Conservation (phyloP, 176 grass and related monocot species). For the Carex cristatella region DNA sequence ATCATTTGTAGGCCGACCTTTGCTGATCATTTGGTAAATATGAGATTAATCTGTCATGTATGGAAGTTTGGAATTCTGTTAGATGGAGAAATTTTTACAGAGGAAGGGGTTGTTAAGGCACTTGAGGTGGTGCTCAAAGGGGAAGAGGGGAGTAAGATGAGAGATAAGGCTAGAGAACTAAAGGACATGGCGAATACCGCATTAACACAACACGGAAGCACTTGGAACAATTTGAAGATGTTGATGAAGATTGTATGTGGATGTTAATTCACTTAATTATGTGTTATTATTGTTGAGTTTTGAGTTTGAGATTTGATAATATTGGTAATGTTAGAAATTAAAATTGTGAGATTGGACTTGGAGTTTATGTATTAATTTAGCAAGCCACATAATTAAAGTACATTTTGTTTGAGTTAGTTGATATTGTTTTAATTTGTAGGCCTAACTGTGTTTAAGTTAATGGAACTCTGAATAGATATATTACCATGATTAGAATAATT, state of each 20-base stretch:
- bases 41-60: neutral
- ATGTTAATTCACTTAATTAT: neutral
- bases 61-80: conserved; percentile 17
- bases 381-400: too few species aligned
- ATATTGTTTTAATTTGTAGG: too few species aligned
- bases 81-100: conserved; percentile 15
- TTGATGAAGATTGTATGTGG: conserved; percentile 20
- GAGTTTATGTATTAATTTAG: too few species aligned
- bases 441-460: too few species aligned
- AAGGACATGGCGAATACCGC: conserved; percentile 10
- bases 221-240: conserved; percentile 8
- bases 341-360: too few species aligned
- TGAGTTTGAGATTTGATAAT: neutral
- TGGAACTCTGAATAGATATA: too few species aligned
- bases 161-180: conserved; percentile 12
- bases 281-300: neutral
- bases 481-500: too few species aligned
- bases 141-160: conserved; percentile 19
- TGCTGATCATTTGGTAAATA: conserved; percentile 27
- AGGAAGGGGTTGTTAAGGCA: neutral
- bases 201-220: neutral
- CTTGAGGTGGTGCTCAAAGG: conserved; percentile 13
- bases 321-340: too few species aligned
- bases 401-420: too few species aligned
- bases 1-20: conserved; percentile 31